Evolutionary conservation across 192 early-diverging fungal species (phyloP).

Genomic region (Coemansia sp.): DNA sequence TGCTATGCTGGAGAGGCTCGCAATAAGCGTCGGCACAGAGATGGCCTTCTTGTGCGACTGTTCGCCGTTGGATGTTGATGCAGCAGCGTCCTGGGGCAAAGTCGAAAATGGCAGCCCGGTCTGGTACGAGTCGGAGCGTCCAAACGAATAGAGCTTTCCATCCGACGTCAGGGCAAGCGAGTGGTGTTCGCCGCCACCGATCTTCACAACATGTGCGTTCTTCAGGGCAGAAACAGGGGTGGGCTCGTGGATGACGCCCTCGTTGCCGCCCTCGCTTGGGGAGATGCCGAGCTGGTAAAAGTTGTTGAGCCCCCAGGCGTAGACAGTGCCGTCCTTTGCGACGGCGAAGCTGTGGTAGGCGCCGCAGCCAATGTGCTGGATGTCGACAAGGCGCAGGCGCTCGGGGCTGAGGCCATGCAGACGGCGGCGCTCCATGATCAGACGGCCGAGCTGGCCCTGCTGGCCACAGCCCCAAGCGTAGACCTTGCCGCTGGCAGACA

Average conservation of each 20-base stretch:
- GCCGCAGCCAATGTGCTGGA: slow-evolving; percentile 71
- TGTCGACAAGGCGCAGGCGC: slow-evolving; percentile 57
- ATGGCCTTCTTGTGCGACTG: slow-evolving; percentile 60
- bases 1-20: slow-evolving; percentile 36
- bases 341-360: slow-evolving; percentile 85
- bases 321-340: slow-evolving; percentile 64
- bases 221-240: slow-evolving; percentile 57
- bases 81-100: slow-evolving; percentile 28
- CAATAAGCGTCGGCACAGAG: slow-evolving; percentile 58
- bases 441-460: slow-evolving; percentile 85
- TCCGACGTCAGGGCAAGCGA: slow-evolving; percentile 71
- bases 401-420: slow-evolving; percentile 63
- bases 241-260: slow-evolving; percentile 59
- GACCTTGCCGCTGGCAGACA: slow-evolving; percentile 70
- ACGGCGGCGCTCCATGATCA: slow-evolving; percentile 71
- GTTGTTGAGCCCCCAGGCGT: slow-evolving; percentile 89
- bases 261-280: slow-evolving; percentile 35
- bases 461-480: slow-evolving; percentile 91
- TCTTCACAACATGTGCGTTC: slow-evolving; percentile 50
- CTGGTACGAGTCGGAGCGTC: slow-evolving; percentile 80
- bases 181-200: slow-evolving; percentile 88
- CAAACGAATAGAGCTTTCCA: slow-evolving; percentile 79
- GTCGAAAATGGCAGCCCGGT: slow-evolving; percentile 65
- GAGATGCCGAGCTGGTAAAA: slow-evolving; percentile 81
- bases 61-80: slow-evolving; percentile 20